A percentile compares a stretch with the other conserved stretches of the same genome.
Evolutionary conservation across 768 basidiomycete genomes (phyloP).

Genomic region (Podaxis rugospora): DNA sequence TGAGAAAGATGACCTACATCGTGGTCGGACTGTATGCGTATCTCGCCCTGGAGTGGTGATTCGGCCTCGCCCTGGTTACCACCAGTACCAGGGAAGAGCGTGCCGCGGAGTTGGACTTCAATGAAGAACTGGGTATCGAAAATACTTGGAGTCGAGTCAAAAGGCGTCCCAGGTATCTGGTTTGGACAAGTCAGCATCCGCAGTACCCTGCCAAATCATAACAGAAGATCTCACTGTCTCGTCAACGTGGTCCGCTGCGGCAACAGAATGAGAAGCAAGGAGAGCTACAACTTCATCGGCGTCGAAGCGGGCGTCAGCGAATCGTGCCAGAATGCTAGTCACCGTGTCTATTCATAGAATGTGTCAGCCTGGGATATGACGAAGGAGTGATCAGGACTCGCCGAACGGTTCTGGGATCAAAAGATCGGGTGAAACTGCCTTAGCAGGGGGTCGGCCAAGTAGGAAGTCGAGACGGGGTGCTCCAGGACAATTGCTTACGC

Average conservation of each 20-base stretch:
- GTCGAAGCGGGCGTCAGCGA: slow-evolving; percentile 31
- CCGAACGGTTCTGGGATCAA: slow-evolving; percentile 23
- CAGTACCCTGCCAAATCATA: no score
- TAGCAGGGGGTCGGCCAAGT: slow-evolving; percentile 30
- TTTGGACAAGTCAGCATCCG: not conserved
- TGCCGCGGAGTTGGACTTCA: slow-evolving; percentile 42
- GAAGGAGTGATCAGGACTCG: not conserved
- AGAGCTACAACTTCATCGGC: slow-evolving; percentile 33
- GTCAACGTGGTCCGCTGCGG: slow-evolving; percentile 30
- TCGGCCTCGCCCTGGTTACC: slow-evolving; percentile 34
- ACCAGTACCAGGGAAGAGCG: slow-evolving; percentile 32
- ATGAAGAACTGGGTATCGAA: slow-evolving; percentile 45
- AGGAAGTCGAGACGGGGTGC: slow-evolving; percentile 37
- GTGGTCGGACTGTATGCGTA: slow-evolving; percentile 42
- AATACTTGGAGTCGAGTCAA: slow-evolving; percentile 39
- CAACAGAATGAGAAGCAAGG: slow-evolving; percentile 28
- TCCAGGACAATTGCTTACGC: slow-evolving; percentile 37
- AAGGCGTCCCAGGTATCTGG: slow-evolving; percentile 27
- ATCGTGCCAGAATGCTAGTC: slow-evolving; percentile 26
- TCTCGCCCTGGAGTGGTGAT: slow-evolving; percentile 34
- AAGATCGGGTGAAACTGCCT: slow-evolving; percentile 24
- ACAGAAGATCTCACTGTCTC: slow-evolving; percentile 15
- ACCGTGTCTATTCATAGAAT: slow-evolving; percentile 20
- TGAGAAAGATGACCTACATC: slow-evolving; percentile 16
- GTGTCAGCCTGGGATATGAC: not conserved